Conservation (phyloP, 2,329 filamentous ascomycete species). For the Onygenales sp. region DNA sequence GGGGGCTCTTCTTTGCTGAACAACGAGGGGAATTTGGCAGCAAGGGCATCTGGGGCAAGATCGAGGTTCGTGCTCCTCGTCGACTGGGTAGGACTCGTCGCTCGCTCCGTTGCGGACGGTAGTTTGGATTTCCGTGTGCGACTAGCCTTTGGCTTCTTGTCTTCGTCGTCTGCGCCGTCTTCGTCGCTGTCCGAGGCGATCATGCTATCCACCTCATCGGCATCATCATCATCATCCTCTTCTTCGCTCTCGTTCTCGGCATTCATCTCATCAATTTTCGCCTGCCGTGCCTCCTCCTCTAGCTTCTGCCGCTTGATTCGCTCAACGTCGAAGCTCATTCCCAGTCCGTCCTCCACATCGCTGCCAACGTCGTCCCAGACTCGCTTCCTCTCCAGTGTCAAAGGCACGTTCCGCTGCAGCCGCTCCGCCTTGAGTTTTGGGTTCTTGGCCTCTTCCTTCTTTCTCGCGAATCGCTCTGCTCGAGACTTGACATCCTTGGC, state of each 20-base stretch:
- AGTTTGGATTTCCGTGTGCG: conserved; percentile 26
- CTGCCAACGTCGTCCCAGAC: conserved; percentile 72
- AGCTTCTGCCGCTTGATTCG: conserved; percentile 39
- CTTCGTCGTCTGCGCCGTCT: conserved; percentile 33
- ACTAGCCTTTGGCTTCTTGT: conserved; percentile 13
- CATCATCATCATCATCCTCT: conserved; percentile 38
- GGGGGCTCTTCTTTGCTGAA: conserved; percentile 45
- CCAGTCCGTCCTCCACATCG: conserved; percentile 36
- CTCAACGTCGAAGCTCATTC: conserved; percentile 39
- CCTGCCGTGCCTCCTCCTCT: conserved; percentile 27
- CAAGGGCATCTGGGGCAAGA: conserved; percentile 51
- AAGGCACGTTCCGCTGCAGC: conserved; percentile 66
- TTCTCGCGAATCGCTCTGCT: conserved; percentile 66
- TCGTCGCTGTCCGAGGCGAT: conserved; percentile 50
- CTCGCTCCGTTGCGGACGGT: conserved; percentile 37
- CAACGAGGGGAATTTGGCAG: conserved; percentile 51
- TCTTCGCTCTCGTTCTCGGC: conserved; percentile 28
- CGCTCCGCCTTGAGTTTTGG: conserved; percentile 65
- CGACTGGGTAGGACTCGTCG: conserved; percentile 46
- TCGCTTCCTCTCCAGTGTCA: conserved; percentile 78
- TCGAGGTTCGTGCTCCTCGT: conserved; percentile 51
- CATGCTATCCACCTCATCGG: conserved; percentile 66
- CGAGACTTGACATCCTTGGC: conserved; percentile 62
- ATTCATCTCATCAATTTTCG: background rate
- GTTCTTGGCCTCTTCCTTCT: conserved; percentile 77